Evolutionary conservation across 2,329 filamentous ascomycete species (phyloP).

Genomic region (Diaporthe sp.): DNA sequence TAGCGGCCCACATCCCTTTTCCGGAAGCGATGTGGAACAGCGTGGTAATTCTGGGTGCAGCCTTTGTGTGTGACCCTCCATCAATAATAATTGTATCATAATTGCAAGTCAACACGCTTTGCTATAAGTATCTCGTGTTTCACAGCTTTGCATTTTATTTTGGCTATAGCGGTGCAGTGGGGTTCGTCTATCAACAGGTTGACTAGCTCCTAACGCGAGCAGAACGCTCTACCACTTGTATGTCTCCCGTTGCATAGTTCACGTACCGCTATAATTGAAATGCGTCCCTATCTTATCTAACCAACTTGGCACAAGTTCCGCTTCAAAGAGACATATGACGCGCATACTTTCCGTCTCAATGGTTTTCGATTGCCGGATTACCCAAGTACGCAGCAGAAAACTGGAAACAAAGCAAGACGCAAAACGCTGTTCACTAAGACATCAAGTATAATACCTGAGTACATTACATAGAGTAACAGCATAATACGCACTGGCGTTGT

Average conservation of each 20-base stretch:
- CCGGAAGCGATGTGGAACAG: background rate
- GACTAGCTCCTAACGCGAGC: background rate
- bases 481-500: accelerated
- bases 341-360: background rate
- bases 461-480: background rate
- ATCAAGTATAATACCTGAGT: background rate
- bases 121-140: background rate
- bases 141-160: background rate
- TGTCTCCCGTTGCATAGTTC: background rate
- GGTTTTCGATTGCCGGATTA: background rate
- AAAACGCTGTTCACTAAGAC: background rate
- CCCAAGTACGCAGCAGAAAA: background rate
- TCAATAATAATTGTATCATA: background rate
- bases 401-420: background rate
- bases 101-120: background rate
- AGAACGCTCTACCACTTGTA: background rate
- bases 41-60: background rate
- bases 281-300: background rate
- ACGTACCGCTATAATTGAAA: background rate
- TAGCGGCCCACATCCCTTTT: background rate
- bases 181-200: background rate
- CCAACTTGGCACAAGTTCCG: background rate
- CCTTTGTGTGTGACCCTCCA: background rate
- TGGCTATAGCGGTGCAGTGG: background rate
- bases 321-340: background rate